Percentiles rank a stretch among this genome's conserved stretches.
phyloP scores from a whole-genome alignment of 495 filamentous ascomycete species.

The Neurospora terricola region DNA sequence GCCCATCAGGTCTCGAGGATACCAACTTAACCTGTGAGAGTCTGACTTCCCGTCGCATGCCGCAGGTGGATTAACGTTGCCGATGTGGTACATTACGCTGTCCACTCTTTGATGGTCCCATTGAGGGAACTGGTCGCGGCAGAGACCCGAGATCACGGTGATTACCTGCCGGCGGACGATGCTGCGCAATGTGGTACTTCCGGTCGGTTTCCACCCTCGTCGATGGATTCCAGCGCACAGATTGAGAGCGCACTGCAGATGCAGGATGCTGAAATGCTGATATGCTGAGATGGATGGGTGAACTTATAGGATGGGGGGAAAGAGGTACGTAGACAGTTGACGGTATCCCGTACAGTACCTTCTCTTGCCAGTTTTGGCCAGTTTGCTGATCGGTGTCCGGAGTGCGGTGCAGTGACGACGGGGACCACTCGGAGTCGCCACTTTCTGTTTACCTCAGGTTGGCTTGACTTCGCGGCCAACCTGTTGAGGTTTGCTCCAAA shows the following conservation, averaged over 20 bases:
- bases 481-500: not conserved
- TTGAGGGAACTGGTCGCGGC: not conserved
- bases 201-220: not conserved
- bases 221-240: not conserved
- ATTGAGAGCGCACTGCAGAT: not conserved
- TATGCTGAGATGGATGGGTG: not conserved
- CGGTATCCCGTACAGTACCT: not conserved
- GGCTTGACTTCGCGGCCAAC: not conserved
- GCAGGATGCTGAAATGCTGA: not conserved
- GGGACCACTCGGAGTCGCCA: not conserved
- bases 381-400: not conserved
- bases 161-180: not conserved
- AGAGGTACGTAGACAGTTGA: not conserved
- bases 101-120: not conserved
- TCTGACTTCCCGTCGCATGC: not conserved
- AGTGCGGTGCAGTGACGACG: not conserved
- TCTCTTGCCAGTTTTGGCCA: not conserved
- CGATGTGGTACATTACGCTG: not conserved
- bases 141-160: not conserved
- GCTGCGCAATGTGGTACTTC: not conserved
- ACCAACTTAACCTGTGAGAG: not conserved
- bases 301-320: not conserved
- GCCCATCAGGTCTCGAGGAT: not conserved
- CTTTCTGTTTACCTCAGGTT: not conserved
- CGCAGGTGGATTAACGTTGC: not conserved